These are phyloP conservation scores for Penicillium sp. DNA, from an alignment of 2,329 filamentous ascomycete genomes.

Conservation along the genomic window DNA sequence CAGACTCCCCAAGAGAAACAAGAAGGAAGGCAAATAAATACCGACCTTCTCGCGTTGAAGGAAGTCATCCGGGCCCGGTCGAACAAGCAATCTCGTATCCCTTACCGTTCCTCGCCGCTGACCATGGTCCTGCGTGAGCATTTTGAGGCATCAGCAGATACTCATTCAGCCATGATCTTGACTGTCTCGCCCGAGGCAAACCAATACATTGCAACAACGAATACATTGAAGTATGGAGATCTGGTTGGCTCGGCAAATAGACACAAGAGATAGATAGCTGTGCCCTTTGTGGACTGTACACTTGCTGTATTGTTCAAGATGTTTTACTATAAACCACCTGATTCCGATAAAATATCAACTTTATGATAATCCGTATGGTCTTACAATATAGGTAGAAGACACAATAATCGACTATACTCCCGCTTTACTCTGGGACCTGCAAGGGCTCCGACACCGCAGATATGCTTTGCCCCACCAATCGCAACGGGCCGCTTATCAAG, in stretches of 20 bases:
- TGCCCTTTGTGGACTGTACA: neutral
- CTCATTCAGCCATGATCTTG: constrained; percentile 40
- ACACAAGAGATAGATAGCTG: neutral
- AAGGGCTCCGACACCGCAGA: constrained; percentile 43
- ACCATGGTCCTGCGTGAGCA: constrained; percentile 47
- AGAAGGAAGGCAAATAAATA: constrained; percentile 48
- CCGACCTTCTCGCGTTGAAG: constrained; percentile 47
- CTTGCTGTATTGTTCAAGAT: neutral
- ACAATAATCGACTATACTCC: too few relatives aligned
- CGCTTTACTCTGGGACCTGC: neutral
- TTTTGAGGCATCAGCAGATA: constrained; percentile 31
- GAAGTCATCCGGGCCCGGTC: constrained; percentile 49
- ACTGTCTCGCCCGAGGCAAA: constrained; percentile 40
- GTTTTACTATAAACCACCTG: too few relatives aligned
- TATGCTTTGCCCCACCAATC: constrained; percentile 5
- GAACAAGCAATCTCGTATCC: constrained; percentile 36
- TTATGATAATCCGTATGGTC: too few relatives aligned
- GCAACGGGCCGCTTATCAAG: constrained; percentile 12
- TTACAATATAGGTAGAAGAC: too few relatives aligned
- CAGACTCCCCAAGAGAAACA: constrained; percentile 42
- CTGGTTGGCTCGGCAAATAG: constrained; percentile 33
- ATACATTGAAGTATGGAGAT: constrained; percentile 47
- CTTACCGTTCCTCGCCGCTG: constrained; percentile 44
- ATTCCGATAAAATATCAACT: too few relatives aligned
- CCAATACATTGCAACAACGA: constrained; percentile 44